Base-by-base conservation (phyloP, 78 protist species). In the Protostelium mycophagum region DNA sequence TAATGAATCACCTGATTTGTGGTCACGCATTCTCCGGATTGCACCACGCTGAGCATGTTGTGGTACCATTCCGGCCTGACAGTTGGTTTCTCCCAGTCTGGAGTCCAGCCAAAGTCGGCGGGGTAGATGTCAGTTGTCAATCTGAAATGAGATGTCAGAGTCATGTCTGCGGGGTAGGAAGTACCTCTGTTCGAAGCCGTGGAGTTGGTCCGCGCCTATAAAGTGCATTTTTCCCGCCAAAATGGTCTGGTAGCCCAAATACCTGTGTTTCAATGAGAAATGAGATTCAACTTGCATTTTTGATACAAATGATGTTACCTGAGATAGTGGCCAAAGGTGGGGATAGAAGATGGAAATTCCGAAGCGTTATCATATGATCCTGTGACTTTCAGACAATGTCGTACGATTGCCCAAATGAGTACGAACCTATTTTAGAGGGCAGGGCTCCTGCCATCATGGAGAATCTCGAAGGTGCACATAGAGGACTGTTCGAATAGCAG, bases 121-220 rank as follows among this genome's bases (percentile, higher is more conserved):
- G 86, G 86, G 10, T 31, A 84, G 37, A 84, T 84, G 86, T 84
- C 86, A 31, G 86, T 28, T 31, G 86, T 84, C 37, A 84, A 31
- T 28, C 73, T 51, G 73, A 25, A 5, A 5, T 51, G n/a, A n/a
- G n/a, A 25, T 16, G 5, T 51, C 16, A 51, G 73, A 51, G 73
- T 16, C 73, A 25, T 16, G 5, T 16, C 16, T 51, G 73, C 16
- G 31, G 73, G 16, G 73, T 25, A 5, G 31, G 73, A 51, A 51
- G 73, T 51, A 51, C 73, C 86, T 28, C 86, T 84, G 36, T 31
- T 84, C 86, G 10, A 84, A 84, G 1, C 86, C 86, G 86, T 84
- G 86, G 37, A 84, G 86, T 84, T 84, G 86, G 10, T 84, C 86
- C n/a, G 86, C 86, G 5, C 86, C 86, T 25, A 28, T 84, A 31